These are phyloP conservation scores for Eimeria brunetti DNA, from an alignment of 169 alveolate species.

Conservation along the genomic window DNA sequence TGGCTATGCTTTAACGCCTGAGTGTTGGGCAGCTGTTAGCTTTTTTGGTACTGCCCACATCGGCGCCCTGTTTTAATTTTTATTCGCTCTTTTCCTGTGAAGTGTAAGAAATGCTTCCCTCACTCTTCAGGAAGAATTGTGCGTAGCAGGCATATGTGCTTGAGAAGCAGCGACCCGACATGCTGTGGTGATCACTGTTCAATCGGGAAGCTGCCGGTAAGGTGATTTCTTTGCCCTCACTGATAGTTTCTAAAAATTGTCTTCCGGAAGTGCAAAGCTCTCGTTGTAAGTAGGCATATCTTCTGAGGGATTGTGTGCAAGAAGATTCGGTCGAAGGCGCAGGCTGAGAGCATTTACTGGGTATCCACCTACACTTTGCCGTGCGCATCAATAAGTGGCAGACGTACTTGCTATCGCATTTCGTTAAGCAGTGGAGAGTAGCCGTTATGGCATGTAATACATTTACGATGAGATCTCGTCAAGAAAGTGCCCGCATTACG, in stretches of 20 bases:
- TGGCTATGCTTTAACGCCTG: too few species aligned
- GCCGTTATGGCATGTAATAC: not conserved
- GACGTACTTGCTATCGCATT: not conserved
- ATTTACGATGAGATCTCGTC: too few species aligned
- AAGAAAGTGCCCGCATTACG: too few species aligned
- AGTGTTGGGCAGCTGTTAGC: too few species aligned
- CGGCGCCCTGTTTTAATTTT: too few species aligned
- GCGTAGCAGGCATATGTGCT: not conserved
- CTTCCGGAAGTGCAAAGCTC: not conserved
- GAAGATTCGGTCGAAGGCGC: not conserved
- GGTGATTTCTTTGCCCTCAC: not conserved
- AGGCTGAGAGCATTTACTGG: not conserved
- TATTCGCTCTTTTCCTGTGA: not conserved
- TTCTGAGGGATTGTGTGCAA: not conserved
- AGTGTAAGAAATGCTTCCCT: not conserved
- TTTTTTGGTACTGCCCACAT: too few species aligned
- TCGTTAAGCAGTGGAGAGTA: not conserved
- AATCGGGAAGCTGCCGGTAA: not conserved
- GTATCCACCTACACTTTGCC: not conserved
- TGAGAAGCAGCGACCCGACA: not conserved
- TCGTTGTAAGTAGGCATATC: not conserved
- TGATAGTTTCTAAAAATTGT: not conserved
- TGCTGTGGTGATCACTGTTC: not conserved
- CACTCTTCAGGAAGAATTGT: not conserved
- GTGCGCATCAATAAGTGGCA: not conserved